These are phyloP conservation scores for Sporormia fimetaria DNA, from an alignment of 495 filamentous ascomycete species.

Conservation along the genomic window DNA sequence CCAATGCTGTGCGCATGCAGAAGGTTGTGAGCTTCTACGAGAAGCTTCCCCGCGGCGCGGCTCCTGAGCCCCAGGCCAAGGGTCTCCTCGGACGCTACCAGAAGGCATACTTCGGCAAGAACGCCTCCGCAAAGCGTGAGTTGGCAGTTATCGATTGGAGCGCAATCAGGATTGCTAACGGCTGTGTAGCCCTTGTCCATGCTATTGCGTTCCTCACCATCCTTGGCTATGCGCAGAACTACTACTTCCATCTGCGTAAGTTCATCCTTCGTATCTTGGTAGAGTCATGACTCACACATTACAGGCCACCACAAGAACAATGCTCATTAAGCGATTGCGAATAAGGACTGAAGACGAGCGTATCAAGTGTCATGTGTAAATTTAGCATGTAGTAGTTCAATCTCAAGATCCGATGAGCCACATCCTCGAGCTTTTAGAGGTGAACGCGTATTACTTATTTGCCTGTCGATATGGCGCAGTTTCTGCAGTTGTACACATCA, in stretches of 20 bases:
- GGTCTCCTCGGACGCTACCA: conserved; percentile 81
- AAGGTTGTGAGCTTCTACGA: conserved; percentile 96
- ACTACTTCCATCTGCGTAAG: conserved; percentile 99
- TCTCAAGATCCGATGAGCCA: conserved; percentile 6
- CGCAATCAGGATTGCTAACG: conserved; percentile 13
- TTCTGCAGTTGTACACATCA: no score
- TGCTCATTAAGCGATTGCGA: conserved; percentile 57
- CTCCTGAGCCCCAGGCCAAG: conserved; percentile 64
- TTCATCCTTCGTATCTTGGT: conserved; percentile 16
- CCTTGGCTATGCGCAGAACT: conserved; percentile 87
- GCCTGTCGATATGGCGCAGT: no score
- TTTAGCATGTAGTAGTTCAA: conserved; percentile 21
- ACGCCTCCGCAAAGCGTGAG: conserved; percentile 77
- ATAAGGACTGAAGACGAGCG: neutral
- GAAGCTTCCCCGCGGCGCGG: conserved; percentile 82
- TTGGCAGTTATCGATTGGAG: conserved; percentile 23
- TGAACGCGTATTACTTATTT: no score
- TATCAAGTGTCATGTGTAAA: conserved; percentile 10
- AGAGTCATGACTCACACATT: conserved; percentile 28
- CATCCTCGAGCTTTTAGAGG: no score
- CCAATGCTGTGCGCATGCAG: conserved; percentile 92
- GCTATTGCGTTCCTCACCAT: conserved; percentile 61
- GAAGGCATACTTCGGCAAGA: conserved; percentile 89
- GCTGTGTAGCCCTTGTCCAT: conserved; percentile 65
- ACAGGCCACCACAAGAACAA: conserved; percentile 99